Base-by-base conservation (phyloP, 805 yeast genomes). In the Lachancea mirantina region DNA sequence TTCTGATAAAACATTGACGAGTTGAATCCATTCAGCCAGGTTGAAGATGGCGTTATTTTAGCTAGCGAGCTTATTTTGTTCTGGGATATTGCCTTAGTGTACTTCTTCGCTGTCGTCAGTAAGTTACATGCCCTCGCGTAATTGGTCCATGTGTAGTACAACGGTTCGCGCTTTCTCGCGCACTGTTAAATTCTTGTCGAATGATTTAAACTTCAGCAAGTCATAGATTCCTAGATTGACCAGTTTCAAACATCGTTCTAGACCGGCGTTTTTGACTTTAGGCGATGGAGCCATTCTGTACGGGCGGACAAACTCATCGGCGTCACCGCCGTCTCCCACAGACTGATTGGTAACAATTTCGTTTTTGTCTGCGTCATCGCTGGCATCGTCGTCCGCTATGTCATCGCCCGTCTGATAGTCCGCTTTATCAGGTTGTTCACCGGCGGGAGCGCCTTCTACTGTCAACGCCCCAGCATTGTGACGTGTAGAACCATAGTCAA, bases 131-230 rank as follows among this genome's bases (percentile, higher is more conserved):
- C 36, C 49, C 26, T 45, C 42, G 19, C 54, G 34, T 24, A 52
- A 35, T n/a, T 43, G 26, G 34, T 53, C 57, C 59, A 56, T 53
- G 24, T 52, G 56, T 37, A 46, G 51, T 11, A 50, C 37, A 14
- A 56, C 39, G 4, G 52, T 48, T 30, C 52, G 47, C 7, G 61
- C 56, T 34, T 55, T 54, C 25, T 56, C 60, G 33, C 54, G 45
- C 3, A 53, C 57, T 22, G 49, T 38, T 9, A 53, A 36, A 6
- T 53, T 40, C 13, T 45, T 50, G 24, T 49, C 56, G 13, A 46
- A 43, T 1, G 49, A 41, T 16, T 52, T 55, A 11, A 45, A 36
- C 38, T 51, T 47, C 5, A 56, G 52, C 4, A 52, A 36, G 14
- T 52, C 53, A 31, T 49, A 43, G 14, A 56, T 34, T 4, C 60